Conservation (phyloP, 768 basidiomycete genomes). For the Suillus clintonianus region DNA sequence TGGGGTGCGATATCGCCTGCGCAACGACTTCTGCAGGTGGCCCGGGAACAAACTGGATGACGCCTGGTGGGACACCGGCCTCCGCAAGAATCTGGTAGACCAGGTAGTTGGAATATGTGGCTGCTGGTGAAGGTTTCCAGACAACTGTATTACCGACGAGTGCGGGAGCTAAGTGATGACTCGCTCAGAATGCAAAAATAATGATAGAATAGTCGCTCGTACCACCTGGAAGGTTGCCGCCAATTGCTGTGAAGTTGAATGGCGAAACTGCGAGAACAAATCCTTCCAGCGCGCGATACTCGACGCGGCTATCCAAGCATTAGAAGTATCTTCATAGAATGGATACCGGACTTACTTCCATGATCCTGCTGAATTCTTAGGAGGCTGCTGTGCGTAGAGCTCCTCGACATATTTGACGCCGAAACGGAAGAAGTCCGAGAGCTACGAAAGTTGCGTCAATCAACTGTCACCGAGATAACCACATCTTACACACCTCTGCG, state of each 20-base stretch:
- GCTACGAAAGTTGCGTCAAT: constrained; percentile 38
- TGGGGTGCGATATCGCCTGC: constrained; percentile 75
- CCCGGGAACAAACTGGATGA: constrained; percentile 96
- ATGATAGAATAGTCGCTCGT: constrained; percentile 4
- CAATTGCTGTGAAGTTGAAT: constrained; percentile 98
- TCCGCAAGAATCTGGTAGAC: constrained; percentile 89
- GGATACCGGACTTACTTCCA: constrained; percentile 80
- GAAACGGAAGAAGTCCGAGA: constrained; percentile 94
- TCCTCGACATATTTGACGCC: constrained; percentile 97
- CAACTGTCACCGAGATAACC: background rate
- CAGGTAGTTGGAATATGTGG: constrained; percentile 94
- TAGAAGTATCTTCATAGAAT: background rate
- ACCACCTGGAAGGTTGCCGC: constrained; percentile 88
- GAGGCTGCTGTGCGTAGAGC: constrained; percentile 87
- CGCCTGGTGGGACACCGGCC: constrained; percentile 91
- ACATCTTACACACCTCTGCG: constrained; percentile 70
- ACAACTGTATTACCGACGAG: constrained; percentile 92
- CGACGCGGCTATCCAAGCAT: constrained; percentile 67
- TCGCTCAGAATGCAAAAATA: background rate
- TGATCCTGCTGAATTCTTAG: constrained; percentile 78
- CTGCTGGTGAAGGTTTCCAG: constrained; percentile 97
- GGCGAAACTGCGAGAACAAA: constrained; percentile 98
- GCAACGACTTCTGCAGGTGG: constrained; percentile 83
- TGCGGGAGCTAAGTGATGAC: constrained; percentile 63
- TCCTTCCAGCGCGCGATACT: constrained; percentile 97